phyloP scores from a whole-genome alignment of 257 asterid genomes.

The Capsicum baccatum region DNA sequence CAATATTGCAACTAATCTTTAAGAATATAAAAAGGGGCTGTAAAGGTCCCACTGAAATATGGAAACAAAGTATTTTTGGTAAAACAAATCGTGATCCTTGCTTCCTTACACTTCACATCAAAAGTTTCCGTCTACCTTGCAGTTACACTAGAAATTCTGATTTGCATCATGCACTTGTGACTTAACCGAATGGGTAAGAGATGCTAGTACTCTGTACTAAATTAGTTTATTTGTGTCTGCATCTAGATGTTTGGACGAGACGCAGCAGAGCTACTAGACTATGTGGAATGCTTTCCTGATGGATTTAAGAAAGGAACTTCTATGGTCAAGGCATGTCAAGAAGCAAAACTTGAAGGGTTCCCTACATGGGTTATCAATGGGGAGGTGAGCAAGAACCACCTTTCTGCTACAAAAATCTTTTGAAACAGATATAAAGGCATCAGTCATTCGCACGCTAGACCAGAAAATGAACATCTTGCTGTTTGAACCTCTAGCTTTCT shows the following conservation, averaged over 20 bases:
- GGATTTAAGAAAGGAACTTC: constrained; percentile 65
- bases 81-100: not conserved
- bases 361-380: constrained; percentile 89
- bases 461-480: not conserved
- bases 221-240: not conserved
- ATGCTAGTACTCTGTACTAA: constrained; percentile 20
- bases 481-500: not conserved
- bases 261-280: constrained; percentile 76
- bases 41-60: not conserved
- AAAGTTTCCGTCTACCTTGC: not conserved
- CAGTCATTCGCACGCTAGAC: not conserved
- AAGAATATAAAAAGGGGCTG: not conserved
- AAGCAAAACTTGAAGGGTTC: constrained; percentile 63
- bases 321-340: constrained; percentile 72
- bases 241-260: constrained; percentile 81
- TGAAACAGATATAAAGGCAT: not conserved
- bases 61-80: not conserved
- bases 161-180: not conserved
- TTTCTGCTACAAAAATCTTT: constrained; percentile 16
- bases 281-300: constrained; percentile 87
- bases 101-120: not conserved
- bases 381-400: constrained; percentile 51
- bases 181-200: no score
- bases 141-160: not conserved
- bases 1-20: not conserved